phyloP scores from a whole-genome alignment of 2,329 filamentous ascomycete species.

The Phyllosticta capitalensis region DNA sequence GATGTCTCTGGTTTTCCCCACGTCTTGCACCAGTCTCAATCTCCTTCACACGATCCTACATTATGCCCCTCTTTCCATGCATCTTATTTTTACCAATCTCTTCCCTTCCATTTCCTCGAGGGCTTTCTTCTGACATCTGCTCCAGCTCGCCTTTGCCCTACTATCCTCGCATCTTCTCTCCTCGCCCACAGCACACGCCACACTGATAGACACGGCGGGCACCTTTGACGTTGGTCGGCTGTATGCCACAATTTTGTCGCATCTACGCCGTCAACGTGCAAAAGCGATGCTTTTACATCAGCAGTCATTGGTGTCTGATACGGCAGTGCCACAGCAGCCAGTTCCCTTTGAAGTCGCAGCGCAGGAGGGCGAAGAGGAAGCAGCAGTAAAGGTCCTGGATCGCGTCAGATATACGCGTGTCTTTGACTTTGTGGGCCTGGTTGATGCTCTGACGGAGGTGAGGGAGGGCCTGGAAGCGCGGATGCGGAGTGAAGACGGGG shows the following conservation, averaged over 20 bases:
- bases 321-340: not conserved
- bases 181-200: slow-evolving; percentile 21
- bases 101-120: not conserved
- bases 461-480: slow-evolving; percentile 24
- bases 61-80: not conserved
- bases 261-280: slow-evolving; percentile 11
- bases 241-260: slow-evolving; percentile 21
- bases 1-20: not conserved
- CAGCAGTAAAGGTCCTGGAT: slow-evolving; percentile 31
- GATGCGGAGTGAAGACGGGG: not conserved
- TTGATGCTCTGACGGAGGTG: slow-evolving; percentile 38
- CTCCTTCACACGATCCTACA: no score
- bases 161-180: slow-evolving; percentile 31
- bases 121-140: not conserved
- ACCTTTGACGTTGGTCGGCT: slow-evolving; percentile 36
- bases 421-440: slow-evolving; percentile 40
- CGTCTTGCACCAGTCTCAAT: not conserved
- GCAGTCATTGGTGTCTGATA: not conserved
- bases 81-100: not conserved
- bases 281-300: not conserved
- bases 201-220: slow-evolving; percentile 38
- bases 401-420: slow-evolving; percentile 40
- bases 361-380: slow-evolving; percentile 14
- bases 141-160: slow-evolving; percentile 26
- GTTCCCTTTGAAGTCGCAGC: not conserved